phyloP scores from a whole-genome alignment of 2,329 filamentous ascomycete genomes.

The Aphanoascus verrucosus region DNA sequence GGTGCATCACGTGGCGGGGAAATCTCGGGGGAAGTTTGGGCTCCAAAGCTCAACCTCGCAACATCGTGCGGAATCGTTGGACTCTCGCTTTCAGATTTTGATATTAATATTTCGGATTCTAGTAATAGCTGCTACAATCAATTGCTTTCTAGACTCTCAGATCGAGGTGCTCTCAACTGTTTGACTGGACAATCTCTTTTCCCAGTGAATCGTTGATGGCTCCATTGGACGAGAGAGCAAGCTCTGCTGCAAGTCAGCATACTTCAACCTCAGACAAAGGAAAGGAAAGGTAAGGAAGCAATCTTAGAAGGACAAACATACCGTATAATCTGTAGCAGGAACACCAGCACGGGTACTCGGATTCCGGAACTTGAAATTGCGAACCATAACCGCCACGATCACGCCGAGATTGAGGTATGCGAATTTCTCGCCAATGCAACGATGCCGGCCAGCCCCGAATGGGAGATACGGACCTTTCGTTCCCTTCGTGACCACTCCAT shows the following conservation, averaged over 20 bases:
- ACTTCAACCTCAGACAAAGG: too few relatives aligned
- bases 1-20: too few relatives aligned
- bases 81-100: too few relatives aligned
- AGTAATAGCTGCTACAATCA: too few relatives aligned
- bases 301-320: background rate
- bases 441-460: slow-evolving; percentile 61
- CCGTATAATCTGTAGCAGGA: slow-evolving; percentile 54
- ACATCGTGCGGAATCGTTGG: too few relatives aligned
- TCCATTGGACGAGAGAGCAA: background rate
- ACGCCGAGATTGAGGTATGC: slow-evolving; percentile 58
- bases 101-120: too few relatives aligned
- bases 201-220: background rate
- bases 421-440: slow-evolving; percentile 68
- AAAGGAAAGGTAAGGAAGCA: background rate
- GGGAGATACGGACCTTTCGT: slow-evolving; percentile 55
- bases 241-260: background rate
- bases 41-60: too few relatives aligned
- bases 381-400: slow-evolving; percentile 53
- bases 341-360: slow-evolving; percentile 46
- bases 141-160: too few relatives aligned
- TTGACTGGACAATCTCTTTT: background rate
- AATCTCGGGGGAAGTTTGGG: too few relatives aligned
- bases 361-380: slow-evolving; percentile 51
- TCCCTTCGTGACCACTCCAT: slow-evolving; percentile 50
- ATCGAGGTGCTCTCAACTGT: too few relatives aligned